Evolutionary conservation across 495 filamentous ascomycete species (phyloP).

Genomic region (Penicillium waksmanii): DNA sequence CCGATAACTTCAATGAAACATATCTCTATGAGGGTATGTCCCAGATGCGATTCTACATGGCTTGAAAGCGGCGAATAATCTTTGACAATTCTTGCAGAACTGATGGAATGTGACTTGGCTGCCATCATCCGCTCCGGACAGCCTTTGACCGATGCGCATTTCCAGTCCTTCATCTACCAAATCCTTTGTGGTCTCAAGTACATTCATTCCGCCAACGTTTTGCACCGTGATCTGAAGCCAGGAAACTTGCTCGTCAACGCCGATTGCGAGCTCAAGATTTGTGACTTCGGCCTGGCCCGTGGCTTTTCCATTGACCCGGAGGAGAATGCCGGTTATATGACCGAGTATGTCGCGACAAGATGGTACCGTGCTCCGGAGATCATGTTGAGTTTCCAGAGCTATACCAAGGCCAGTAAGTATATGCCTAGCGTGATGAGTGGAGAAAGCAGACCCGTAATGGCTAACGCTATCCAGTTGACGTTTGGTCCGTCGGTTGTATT

Average conservation of each 20-base stretch:
- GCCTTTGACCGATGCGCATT: conserved; percentile 93
- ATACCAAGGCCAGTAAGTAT: conserved; percentile 97
- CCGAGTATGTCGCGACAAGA: conserved; percentile 96
- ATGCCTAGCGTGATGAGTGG: conserved; percentile 3
- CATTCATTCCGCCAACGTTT: conserved; percentile 96
- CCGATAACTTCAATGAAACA: conserved; percentile 98
- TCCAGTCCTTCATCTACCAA: conserved; percentile 95
- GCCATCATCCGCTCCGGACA: conserved; percentile 97
- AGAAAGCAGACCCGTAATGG: not conserved
- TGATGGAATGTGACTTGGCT: conserved; percentile 99
- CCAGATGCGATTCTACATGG: not conserved
- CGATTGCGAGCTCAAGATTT: conserved; percentile 98
- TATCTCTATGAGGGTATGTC: conserved; percentile 93
- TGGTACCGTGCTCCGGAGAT: conserved; percentile 99
- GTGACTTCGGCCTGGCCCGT: conserved; percentile 94
- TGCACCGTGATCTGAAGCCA: conserved; percentile 95
- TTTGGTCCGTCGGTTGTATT: conserved; percentile 99
- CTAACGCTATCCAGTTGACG: conserved; percentile 71
- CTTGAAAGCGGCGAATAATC: not conserved
- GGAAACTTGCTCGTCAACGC: conserved; percentile 97
- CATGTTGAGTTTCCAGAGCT: conserved; percentile 99
- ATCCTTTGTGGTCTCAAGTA: conserved; percentile 96
- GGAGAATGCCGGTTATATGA: conserved; percentile 99
- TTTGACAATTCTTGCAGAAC: conserved; percentile 60
- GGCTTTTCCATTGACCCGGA: conserved; percentile 96